Percentiles rank a stretch among this genome's conserved stretches.
These are phyloP conservation scores for Fomitiporia mediterranea DNA, from an alignment of 1,284 basidiomycete genomes.

Conservation along the genomic window DNA sequence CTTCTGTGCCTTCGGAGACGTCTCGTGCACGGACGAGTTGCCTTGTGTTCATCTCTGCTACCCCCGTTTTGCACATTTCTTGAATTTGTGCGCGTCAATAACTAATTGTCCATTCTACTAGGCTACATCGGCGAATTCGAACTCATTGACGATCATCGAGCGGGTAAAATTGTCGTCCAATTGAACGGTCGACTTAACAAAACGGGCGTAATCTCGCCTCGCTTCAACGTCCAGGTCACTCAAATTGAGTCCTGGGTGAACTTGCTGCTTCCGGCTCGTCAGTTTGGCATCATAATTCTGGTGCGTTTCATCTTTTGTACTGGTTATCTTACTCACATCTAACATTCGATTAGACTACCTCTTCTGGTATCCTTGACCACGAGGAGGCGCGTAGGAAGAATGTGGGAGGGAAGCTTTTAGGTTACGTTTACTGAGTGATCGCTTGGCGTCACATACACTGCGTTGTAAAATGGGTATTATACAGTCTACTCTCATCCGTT, in stretches of 20 bases:
- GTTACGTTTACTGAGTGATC: conserved; percentile 67
- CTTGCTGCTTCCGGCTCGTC: conserved; percentile 89
- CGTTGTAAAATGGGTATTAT: conserved; percentile 3
- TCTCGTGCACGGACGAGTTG: not conserved
- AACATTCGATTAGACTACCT: conserved; percentile 69
- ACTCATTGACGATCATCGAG: conserved; percentile 98
- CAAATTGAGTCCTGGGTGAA: conserved; percentile 96
- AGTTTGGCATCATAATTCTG: conserved; percentile 95
- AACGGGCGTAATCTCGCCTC: conserved; percentile 96
- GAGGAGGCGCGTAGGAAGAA: conserved; percentile 99
- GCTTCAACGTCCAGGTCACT: conserved; percentile 93
- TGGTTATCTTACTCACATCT: not conserved
- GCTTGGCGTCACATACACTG: not conserved
- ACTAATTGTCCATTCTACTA: conserved; percentile 31
- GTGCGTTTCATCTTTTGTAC: conserved; percentile 36
- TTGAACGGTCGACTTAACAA: conserved; percentile 99
- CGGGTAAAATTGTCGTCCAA: conserved; percentile 98
- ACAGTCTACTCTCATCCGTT: too few species aligned
- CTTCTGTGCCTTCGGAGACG: conserved; percentile 5
- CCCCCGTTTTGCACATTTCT: not conserved
- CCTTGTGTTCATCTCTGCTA: conserved; percentile 7
- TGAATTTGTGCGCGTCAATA: conserved; percentile 24
- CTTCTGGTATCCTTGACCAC: conserved; percentile 98
- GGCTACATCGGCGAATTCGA: conserved; percentile 99
- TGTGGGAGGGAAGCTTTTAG: conserved; percentile 87